Conservation (phyloP, 805 yeast species). For the Clavispora phyllophila region DNA sequence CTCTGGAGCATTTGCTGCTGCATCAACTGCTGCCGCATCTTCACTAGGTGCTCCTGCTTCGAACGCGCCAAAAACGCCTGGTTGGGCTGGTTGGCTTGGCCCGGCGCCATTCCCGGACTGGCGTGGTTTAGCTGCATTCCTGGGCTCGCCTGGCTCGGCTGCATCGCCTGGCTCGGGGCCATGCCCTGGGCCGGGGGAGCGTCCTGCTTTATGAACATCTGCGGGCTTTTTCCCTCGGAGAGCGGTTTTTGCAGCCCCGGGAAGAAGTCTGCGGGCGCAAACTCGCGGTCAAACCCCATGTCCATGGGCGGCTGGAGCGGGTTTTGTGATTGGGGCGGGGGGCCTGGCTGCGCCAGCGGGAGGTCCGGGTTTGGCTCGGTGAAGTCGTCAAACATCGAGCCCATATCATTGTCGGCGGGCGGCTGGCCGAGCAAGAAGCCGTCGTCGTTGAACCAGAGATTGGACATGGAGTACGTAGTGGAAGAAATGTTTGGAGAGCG, state of each 20-base stretch:
- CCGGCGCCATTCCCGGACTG: too few species aligned
- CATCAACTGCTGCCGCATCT: slow-evolving; percentile 36
- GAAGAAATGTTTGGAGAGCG: slow-evolving; percentile 1
- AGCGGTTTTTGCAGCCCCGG: not conserved
- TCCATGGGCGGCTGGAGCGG: slow-evolving; percentile 5
- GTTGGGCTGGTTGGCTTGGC: not conserved
- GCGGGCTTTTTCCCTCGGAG: slow-evolving; percentile 13
- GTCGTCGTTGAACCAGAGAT: slow-evolving; percentile 16
- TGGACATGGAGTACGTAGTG: slow-evolving; percentile 9
- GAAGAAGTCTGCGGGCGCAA: not conserved
- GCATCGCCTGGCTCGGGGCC: slow-evolving; percentile 9
- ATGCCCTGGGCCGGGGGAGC: slow-evolving; percentile 4
- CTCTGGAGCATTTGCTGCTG: slow-evolving; percentile 33
- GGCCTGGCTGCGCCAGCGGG: slow-evolving; percentile 2
- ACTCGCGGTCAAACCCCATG: not conserved
- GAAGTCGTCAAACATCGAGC: slow-evolving; percentile 12
- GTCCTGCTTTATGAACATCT: slow-evolving; percentile 17
- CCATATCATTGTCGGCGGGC: slow-evolving; percentile 7
- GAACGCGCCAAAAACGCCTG: slow-evolving; percentile 20
- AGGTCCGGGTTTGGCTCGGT: slow-evolving; percentile 2
- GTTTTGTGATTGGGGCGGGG: slow-evolving; percentile 3
- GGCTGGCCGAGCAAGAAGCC: slow-evolving; percentile 8
- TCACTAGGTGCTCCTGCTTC: slow-evolving; percentile 31
- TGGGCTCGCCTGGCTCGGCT: not conserved
- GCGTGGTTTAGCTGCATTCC: not conserved